Base-by-base conservation (phyloP, 169 alveolate genomes). In the Miamiensis avidus region DNA sequence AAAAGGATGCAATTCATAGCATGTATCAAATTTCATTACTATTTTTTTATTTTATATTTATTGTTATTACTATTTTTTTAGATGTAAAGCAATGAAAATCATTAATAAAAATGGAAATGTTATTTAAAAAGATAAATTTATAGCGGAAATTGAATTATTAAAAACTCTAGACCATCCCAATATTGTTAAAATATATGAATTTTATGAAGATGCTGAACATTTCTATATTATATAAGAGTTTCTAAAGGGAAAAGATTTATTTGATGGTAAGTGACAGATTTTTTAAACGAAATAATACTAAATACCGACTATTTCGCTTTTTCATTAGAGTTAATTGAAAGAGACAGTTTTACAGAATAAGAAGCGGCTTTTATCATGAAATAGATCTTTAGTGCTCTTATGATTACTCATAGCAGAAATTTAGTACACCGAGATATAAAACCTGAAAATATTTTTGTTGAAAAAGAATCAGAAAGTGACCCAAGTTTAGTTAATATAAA, bases 391-490 rank as follows among this genome's bases (percentile, higher is more conserved):
- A 49, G 69, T 49, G 84, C 84, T 25, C 49, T 79, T 4, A 29
- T 34, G 15, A 49, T 49, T 64, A 72, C 76, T 0, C 84, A 79
- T 64, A 26, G 31, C 6, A 49, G 64, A 29, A 34, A 28, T 0
- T 79, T 49, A 27, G 31, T 49, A 0, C 84, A 79, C 64, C 25
- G 84, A 79, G 84, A 79, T 31, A 64, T 79, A 16, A 79, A 79
- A 30, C 30, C 64, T 27, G 84, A 79, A 27, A 79, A 79, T 29
- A 79, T 79, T 28, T 34, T 79, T 11, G 69, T 49, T 11, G 69
- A 49, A 49, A 49, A 49, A 49, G 69, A 49, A 11, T 49, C 20
- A 49, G 20, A 49, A 34, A 77, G 28, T 0, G 82, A 77, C 26
- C 29, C 29, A 16, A 27, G 33, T 0, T 28, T 31, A 33, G 25